Base-by-base conservation (phyloP, 106 monocot genomes). In the Apostasia shenzhenica region DNA sequence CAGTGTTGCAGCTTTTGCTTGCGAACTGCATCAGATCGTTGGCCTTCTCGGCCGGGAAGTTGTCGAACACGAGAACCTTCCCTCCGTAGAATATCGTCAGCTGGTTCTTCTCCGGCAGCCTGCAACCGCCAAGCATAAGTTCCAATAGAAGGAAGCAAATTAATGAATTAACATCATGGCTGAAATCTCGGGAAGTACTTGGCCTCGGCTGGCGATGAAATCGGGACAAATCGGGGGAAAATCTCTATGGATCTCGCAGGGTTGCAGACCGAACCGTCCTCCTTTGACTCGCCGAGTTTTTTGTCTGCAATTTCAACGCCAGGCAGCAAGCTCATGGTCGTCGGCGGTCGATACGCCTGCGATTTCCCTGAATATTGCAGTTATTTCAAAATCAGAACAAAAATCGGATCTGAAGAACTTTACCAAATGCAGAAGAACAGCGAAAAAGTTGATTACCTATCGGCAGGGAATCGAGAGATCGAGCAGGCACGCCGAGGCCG, bases 271-370 rank as follows among this genome's bases (percentile, higher is more conserved):
- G 58, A 51, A 4, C 13, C 55, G 44, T 54, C 47, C 2, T 69
- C 52, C 6, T 56, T 67, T 2, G 45, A 51, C 45, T 50, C 73
- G 45, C 44, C 67, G 48, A 64, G 40, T 0, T 46, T 49, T 51
- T 70, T 54, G 7, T 41, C 64, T 6, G 77, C 49, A 0, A 72
- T 50, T 6, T 78, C 81, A 2, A 70, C 48, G 2, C 80, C 83
- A 1, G 80, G 87, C 55, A 90, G 51, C 61, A 85, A 82, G 60
- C 76, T 79, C 85, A 90, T 85, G 41, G 81, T 78, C 8, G 75
- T 54, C 68, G 85, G 75, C 57, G 72, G 77, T 49, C 68, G 74
- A 45, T 60, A 74, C 41, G 72, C 66, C 26, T 85, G 81, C 2
- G 14, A 50, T 57, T 73, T 70, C 11, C 70, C 79, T 81, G 43